Evolutionary conservation across 2,329 filamentous ascomycete species (phyloP).

Genomic region (Xylaria sp.): DNA sequence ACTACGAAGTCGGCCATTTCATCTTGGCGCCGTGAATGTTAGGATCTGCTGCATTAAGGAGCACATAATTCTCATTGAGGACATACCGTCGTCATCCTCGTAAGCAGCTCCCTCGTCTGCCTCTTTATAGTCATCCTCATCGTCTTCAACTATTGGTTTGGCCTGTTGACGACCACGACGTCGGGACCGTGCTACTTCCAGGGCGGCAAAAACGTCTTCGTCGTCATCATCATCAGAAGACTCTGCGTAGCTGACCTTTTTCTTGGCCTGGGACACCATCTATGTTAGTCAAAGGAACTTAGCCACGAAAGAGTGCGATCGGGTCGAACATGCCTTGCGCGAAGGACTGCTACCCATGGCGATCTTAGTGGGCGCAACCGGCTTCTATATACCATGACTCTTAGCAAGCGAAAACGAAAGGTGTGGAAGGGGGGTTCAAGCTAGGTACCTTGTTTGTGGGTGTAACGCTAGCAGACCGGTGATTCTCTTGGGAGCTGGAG

Average conservation of each 20-base stretch:
- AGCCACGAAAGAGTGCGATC: background rate
- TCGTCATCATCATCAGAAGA: slow-evolving; percentile 84
- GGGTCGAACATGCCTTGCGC: slow-evolving; percentile 71
- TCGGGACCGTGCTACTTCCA: slow-evolving; percentile 53
- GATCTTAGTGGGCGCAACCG: slow-evolving; percentile 56
- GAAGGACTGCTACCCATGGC: slow-evolving; percentile 75
- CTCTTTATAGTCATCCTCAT: slow-evolving; percentile 74
- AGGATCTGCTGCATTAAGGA: background rate
- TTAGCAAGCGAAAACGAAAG: slow-evolving; percentile 58
- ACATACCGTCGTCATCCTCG: slow-evolving; percentile 71
- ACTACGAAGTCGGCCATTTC: slow-evolving; percentile 91
- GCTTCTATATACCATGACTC: slow-evolving; percentile 45
- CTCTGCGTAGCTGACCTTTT: slow-evolving; percentile 81
- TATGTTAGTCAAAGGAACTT: background rate
- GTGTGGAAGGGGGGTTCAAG: slow-evolving; percentile 59
- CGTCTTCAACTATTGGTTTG: slow-evolving; percentile 71
- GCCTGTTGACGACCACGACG: slow-evolving; percentile 62
- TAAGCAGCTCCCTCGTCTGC: slow-evolving; percentile 68
- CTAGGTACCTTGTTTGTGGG: slow-evolving; percentile 59
- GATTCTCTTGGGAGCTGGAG: slow-evolving; percentile 74
- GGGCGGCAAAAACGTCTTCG: slow-evolving; percentile 71
- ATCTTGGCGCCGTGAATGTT: slow-evolving; percentile 50
- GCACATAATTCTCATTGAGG: background rate
- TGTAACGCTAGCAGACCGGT: slow-evolving; percentile 53
- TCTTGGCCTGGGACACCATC: slow-evolving; percentile 56